Evolutionary conservation across 805 yeast species (phyloP), one percentile per base, ranked within the genome.

Genomic region (Lipomyces sp.): DNA sequence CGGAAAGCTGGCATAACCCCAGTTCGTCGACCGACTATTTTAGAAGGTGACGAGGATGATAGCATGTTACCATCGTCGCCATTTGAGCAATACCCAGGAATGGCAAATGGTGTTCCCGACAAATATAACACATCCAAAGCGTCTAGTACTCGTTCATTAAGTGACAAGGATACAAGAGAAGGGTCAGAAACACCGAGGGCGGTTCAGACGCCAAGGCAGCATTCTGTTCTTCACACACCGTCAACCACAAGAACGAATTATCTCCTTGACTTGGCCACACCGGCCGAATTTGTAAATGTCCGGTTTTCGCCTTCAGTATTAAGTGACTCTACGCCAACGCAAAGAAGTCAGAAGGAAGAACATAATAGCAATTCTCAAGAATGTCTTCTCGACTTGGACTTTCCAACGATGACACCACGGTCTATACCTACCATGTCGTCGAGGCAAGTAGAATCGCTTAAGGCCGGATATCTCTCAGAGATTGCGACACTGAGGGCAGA

Each of bases 61-160:
- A 65, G 63, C 34, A 15, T 61, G 45, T 48, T 65, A 15, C 69
- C 60, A 54, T 65, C 69, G 13, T 65, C 69, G 13, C 69, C 69
- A 7, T 65, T 65, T 29, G 69, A 65, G 57, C 66, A 65, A 58
- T 63, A 65, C 55, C 69, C 69, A 15, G 63, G 63, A 18, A 58
- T 58, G 61, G 61, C 6, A 51, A 10, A 18, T 51, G 11, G 4
- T 11, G 48, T 7, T 3, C 24, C 24, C 29, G 18, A 13, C 48
- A n/a, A 42, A 8, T 8, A 15, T 15, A n/a, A 42, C 6, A 42
- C 48, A 15, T 24, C 48, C 18, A 42, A 18, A 10, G 48, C 48
- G n/a, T 42, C 48, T 42, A 42, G n/a, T n/a, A 15, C n/a, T 15
- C 24, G 18, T 1, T 42, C n/a, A 15, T 6, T 42, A 15, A 42